Evolutionary conservation across 2,329 filamentous ascomycete genomes (phyloP).

Genomic region (Calcarisporium arbuscula): DNA sequence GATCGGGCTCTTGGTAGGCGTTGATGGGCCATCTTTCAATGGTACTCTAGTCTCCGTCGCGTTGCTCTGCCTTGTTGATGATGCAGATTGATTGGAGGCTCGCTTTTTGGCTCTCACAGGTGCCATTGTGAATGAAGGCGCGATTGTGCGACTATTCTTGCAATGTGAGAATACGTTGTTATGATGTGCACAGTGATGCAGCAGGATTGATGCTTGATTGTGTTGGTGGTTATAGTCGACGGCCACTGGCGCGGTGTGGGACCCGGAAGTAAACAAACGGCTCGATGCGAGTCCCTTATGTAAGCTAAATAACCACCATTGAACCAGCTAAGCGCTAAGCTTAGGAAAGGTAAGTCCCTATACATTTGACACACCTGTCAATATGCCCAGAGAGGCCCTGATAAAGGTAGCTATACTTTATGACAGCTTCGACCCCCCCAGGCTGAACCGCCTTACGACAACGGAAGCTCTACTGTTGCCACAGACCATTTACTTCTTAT

Average conservation of each 20-base stretch:
- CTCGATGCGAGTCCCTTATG: constrained; percentile 6
- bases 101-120: constrained; percentile 34
- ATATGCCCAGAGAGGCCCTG: too few relatives aligned
- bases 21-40: constrained; percentile 25
- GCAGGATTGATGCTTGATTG: constrained; percentile 1
- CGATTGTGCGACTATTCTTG: neutral
- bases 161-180: constrained; percentile 1
- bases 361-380: too few relatives aligned
- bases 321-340: too few relatives aligned
- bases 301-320: constrained; percentile 6
- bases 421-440: constrained; percentile 23
- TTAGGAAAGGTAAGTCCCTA: too few relatives aligned
- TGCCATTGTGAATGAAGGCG: constrained; percentile 31
- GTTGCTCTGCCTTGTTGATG: constrained; percentile 10
- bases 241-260: constrained; percentile 8
- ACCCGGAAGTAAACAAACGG: constrained; percentile 34
- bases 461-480: constrained; percentile 15
- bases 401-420: too few relatives aligned
- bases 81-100: constrained; percentile 17
- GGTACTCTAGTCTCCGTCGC: constrained; percentile 17
- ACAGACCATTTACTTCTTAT: constrained; percentile 4
- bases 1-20: constrained; percentile 49
- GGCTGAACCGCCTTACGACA: constrained; percentile 43
- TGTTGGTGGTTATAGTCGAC: neutral
- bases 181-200: neutral